Evolutionary conservation across 2,329 filamentous ascomycete genomes (phyloP), one percentile per base, ranked within the genome.

Genomic region (Pseudogymnoascus sp.): DNA sequence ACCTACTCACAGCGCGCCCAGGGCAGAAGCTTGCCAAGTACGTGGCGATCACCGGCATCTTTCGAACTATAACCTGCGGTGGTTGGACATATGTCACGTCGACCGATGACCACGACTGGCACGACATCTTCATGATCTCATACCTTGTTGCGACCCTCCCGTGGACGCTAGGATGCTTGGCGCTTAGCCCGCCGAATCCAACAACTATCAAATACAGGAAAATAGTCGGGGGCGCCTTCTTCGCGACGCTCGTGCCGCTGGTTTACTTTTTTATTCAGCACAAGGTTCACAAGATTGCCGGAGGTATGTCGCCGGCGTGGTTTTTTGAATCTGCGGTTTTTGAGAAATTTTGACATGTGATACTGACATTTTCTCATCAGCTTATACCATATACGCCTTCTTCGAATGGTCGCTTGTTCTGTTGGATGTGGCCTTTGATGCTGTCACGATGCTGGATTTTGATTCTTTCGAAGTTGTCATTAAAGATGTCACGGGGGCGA

Each of bases 31-130:
- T 97, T 14, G 91, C 96, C 16, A 92, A 91, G 73, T 87, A 95
- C 67, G 83, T 97, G 66, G 88, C 88, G 54, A 83, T 83, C 42
- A 87, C 90, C 70, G 95, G 95, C 63, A 69, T 97, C 62, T 88
- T 97, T 72, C 86, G 95, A 70, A 97, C 93, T 8, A 78, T 97
- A 64, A 96, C 92, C 3, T 99, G 95, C 73, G 95, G 93, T 70
- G 95, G 95, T 65, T 99, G 95, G 93, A 97, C 95, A 62, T 99
- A 97, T 76, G 87, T 99, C 66, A 99, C 95, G 26, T 97, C 95
- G 66, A 99, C 95, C 47, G 95, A 99, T 74, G 91, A 97, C 75
- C 95, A 99, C 76, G 87, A 96, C 76, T 97, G 92, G 93, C 95
- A 99, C 75, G 95, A 99, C 73, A 93, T 97, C 67, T 93, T 99